Conservation (phyloP, 2,329 filamentous ascomycete genomes). For the Cladosporium sp. region DNA sequence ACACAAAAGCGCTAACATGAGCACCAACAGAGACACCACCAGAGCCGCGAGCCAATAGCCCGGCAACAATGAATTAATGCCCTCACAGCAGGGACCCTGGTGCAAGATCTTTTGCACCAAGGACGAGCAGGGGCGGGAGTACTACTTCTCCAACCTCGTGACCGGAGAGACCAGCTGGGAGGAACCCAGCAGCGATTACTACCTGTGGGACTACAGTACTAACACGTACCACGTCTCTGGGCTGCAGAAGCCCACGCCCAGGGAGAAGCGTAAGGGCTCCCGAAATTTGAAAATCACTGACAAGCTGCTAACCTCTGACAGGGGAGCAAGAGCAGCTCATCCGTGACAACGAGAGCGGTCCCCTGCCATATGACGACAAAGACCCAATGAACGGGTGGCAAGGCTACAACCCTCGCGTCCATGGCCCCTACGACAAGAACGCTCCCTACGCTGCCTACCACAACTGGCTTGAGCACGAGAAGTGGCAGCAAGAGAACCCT, state of each 20-base stretch:
- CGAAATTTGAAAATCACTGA: background rate
- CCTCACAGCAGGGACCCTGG: slow-evolving; percentile 21
- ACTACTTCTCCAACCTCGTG: slow-evolving; percentile 33
- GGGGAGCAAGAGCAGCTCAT: slow-evolving; percentile 9
- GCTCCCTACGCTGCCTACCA: slow-evolving; percentile 69
- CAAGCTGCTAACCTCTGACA: background rate
- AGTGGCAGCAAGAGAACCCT: slow-evolving; percentile 28
- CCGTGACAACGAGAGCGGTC: slow-evolving; percentile 42
- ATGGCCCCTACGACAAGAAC: slow-evolving; percentile 93
- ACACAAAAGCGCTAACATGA: slow-evolving; percentile 10
- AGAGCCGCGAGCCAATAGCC: background rate
- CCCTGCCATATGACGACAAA: slow-evolving; percentile 55
- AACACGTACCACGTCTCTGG: slow-evolving; percentile 28
- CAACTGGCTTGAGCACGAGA: slow-evolving; percentile 30
- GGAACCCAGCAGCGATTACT: slow-evolving; percentile 35
- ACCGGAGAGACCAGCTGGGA: slow-evolving; percentile 30
- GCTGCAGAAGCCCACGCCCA: slow-evolving; percentile 27
- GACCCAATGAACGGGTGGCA: slow-evolving; percentile 23
- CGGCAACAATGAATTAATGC: slow-evolving; percentile 1
- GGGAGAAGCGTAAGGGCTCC: slow-evolving; percentile 3
- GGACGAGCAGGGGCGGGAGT: slow-evolving; percentile 17
- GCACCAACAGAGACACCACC: slow-evolving; percentile 6
- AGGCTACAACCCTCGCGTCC: slow-evolving; percentile 93
- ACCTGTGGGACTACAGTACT: slow-evolving; percentile 30
- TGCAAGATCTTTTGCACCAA: slow-evolving; percentile 26